These are phyloP conservation scores for Apiospora arundinis DNA, from an alignment of 2,329 filamentous ascomycete genomes.

Conservation along the genomic window DNA sequence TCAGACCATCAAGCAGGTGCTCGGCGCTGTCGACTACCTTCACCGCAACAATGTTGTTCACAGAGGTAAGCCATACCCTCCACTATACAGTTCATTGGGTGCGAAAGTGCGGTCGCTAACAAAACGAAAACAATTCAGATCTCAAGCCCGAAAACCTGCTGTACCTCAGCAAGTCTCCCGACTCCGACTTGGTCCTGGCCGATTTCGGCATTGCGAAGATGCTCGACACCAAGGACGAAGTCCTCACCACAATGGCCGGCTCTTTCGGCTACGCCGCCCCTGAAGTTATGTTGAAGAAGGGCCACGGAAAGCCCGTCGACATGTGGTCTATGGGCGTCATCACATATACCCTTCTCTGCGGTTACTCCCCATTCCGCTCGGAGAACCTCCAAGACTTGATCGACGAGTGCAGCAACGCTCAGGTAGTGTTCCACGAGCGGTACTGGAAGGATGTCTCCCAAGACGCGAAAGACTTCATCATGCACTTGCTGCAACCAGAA, in stretches of 20 bases:
- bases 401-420: constrained; percentile 85
- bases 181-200: constrained; percentile 89
- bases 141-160: constrained; percentile 97
- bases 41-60: constrained; percentile 96
- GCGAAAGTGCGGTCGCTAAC: neutral
- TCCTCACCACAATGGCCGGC: constrained; percentile 97
- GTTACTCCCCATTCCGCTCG: constrained; percentile 96
- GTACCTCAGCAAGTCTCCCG: constrained; percentile 78
- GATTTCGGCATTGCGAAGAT: constrained; percentile 99
- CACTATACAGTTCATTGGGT: neutral
- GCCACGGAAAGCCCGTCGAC: constrained; percentile 96
- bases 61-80: constrained; percentile 65
- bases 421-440: constrained; percentile 93
- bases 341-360: constrained; percentile 96
- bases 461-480: constrained; percentile 95
- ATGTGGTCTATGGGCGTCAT: constrained; percentile 99
- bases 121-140: constrained; percentile 65
- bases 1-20: constrained; percentile 91
- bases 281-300: constrained; percentile 97
- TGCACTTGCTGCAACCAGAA: constrained; percentile 77
- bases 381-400: constrained; percentile 93
- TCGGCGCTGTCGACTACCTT: constrained; percentile 92
- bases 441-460: constrained; percentile 98
- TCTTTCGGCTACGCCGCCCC: constrained; percentile 98
- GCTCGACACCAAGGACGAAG: constrained; percentile 87